Conservation (phyloP, 306 rosid genomes). For the Cucumis hystrix region DNA sequence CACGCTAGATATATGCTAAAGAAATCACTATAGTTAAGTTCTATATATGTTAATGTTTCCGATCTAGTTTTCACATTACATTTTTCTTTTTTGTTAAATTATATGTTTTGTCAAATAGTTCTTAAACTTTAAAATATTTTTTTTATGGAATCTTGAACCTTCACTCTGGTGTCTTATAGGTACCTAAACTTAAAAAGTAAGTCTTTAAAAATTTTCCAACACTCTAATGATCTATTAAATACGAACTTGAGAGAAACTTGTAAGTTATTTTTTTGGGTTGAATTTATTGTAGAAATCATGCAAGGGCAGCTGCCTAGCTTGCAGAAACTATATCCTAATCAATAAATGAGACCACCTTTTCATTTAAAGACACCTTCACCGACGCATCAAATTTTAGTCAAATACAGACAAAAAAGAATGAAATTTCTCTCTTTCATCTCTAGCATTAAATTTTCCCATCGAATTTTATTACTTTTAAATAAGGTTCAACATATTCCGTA, state of each 20-base stretch:
- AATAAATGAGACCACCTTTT: slow-evolving; percentile 24
- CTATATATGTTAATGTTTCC: not conserved
- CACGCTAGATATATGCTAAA: not conserved
- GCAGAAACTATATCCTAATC: slow-evolving; percentile 26
- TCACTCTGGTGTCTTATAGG: too few relatives aligned
- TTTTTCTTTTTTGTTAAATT: not conserved
- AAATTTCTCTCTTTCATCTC: slow-evolving; percentile 5
- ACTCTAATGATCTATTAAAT: too few relatives aligned
- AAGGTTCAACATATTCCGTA: slow-evolving; percentile 32
- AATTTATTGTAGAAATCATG: not conserved
- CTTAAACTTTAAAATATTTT: too few relatives aligned
- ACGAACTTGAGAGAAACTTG: too few relatives aligned
- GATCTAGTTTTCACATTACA: not conserved
- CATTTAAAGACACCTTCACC: slow-evolving; percentile 33
- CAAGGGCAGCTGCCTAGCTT: slow-evolving; percentile 1
- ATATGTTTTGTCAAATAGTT: too few relatives aligned
- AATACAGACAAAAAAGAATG: slow-evolving; percentile 6
- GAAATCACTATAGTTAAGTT: not conserved
- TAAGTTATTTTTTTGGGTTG: not conserved
- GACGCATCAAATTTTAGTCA: slow-evolving; percentile 29
- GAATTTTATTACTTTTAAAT: not conserved
- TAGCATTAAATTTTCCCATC: slow-evolving; percentile 20
- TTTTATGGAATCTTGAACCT: too few relatives aligned
- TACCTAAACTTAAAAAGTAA: too few relatives aligned
- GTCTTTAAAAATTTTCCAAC: too few relatives aligned